Evolutionary conservation across 2,329 filamentous ascomycete genomes (phyloP).

Genomic region (Monosporascus sp.): DNA sequence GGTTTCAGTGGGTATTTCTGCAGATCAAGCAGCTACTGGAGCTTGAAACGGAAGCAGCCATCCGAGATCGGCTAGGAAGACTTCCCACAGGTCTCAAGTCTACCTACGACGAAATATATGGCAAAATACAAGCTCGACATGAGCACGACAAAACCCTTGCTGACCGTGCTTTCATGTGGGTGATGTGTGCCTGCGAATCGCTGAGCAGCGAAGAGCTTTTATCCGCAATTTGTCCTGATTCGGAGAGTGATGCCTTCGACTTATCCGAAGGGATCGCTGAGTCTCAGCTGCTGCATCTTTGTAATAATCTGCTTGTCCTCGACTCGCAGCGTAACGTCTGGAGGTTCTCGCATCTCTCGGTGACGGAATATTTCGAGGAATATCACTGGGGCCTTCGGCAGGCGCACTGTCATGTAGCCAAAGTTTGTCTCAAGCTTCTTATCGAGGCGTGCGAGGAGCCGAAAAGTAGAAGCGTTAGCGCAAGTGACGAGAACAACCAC

Average conservation of each 20-base stretch:
- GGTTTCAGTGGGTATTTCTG: constrained; percentile 7
- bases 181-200: constrained; percentile 3
- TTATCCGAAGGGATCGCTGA: neutral
- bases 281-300: constrained; percentile 4
- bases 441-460: neutral
- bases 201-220: constrained; percentile 1
- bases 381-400: neutral
- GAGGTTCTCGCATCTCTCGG: constrained; percentile 8
- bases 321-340: constrained; percentile 4
- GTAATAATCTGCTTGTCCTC: constrained; percentile 2
- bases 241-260: neutral
- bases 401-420: constrained; percentile 7
- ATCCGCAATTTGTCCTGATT: constrained; percentile 3
- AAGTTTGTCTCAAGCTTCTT: neutral
- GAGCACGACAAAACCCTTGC: neutral
- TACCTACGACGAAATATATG: constrained; percentile 6
- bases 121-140: neutral
- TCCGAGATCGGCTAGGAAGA: constrained; percentile 2
- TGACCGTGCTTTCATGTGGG: constrained; percentile 4
- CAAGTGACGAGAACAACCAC: too few relatives aligned
- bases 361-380: constrained; percentile 8
- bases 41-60: constrained; percentile 1
- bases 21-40: constrained; percentile 6
- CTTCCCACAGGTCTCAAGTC: constrained; percentile 3
- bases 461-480: neutral